Conservation (phyloP, 2,329 filamentous ascomycete genomes). For the Herpotrichia juniperi region DNA sequence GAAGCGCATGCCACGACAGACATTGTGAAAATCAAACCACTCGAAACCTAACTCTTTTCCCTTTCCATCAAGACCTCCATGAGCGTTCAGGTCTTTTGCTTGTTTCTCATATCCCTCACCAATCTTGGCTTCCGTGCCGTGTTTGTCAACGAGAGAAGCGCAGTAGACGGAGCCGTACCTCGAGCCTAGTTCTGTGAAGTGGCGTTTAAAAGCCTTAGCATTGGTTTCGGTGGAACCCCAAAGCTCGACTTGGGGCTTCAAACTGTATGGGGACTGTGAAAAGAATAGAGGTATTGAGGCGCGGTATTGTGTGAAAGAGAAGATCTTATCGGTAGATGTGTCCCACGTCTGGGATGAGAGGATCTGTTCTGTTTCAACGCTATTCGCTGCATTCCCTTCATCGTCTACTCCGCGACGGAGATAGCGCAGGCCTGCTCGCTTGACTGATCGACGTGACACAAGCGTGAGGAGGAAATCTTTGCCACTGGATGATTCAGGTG, state of each 20-base stretch:
- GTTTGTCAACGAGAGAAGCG: slow-evolving; percentile 87
- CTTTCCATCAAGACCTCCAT: slow-evolving; percentile 56
- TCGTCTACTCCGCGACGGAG: slow-evolving; percentile 90
- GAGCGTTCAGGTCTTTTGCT: slow-evolving; percentile 69
- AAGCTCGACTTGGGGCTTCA: slow-evolving; percentile 83
- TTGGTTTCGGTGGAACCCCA: slow-evolving; percentile 84
- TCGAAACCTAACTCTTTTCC: slow-evolving; percentile 70
- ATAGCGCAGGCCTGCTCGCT: slow-evolving; percentile 87
- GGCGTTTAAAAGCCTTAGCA: slow-evolving; percentile 75
- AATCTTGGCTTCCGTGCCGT: slow-evolving; percentile 79
- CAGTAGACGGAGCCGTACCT: slow-evolving; percentile 80
- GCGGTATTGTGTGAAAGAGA: slow-evolving; percentile 85
- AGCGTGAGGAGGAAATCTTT: slow-evolving; percentile 79
- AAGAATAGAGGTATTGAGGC: slow-evolving; percentile 96
- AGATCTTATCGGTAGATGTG: slow-evolving; percentile 62
- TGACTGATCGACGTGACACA: slow-evolving; percentile 86
- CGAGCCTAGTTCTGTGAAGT: slow-evolving; percentile 73
- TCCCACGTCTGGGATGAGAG: slow-evolving; percentile 75
- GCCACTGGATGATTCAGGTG: slow-evolving; percentile 42
- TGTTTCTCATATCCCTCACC: slow-evolving; percentile 78
- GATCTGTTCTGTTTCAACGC: slow-evolving; percentile 94
- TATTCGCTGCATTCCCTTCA: slow-evolving; percentile 85
- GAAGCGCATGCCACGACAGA: slow-evolving; percentile 96
- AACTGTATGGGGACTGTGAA: slow-evolving; percentile 89
- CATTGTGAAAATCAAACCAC: slow-evolving; percentile 97